These are phyloP conservation scores for Lodderomyces theae DNA, from an alignment of 1,139 yeast genomes.

Conservation along the genomic window DNA sequence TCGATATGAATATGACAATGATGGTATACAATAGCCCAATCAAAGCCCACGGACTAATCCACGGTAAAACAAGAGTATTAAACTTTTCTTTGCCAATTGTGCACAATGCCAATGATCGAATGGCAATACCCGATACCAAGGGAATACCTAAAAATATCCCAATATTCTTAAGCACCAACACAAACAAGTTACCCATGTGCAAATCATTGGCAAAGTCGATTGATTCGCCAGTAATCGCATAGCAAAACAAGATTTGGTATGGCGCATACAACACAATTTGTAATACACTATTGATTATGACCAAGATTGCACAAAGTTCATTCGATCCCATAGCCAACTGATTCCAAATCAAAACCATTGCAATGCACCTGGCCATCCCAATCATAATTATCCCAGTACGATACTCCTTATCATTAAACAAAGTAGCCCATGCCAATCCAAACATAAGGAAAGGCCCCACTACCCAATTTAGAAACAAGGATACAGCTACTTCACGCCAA, in stretches of 20 bases:
- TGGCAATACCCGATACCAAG: conserved; percentile 42
- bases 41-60: conserved; percentile 49
- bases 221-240: conserved; percentile 29
- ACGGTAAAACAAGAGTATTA: conserved; percentile 32
- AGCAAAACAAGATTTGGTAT: conserved; percentile 46
- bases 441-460: conserved; percentile 58
- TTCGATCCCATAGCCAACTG: conserved; percentile 54
- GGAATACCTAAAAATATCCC: conserved; percentile 58
- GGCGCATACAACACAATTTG: conserved; percentile 59
- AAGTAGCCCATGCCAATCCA: conserved; percentile 53
- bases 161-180: conserved; percentile 49
- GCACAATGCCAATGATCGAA: conserved; percentile 30
- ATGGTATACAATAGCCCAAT: conserved; percentile 55
- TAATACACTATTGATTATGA: conserved; percentile 49
- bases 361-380: conserved; percentile 61
- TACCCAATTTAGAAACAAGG: conserved; percentile 53
- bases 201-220: conserved; percentile 16
- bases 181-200: conserved; percentile 24
- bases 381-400: conserved; percentile 57
- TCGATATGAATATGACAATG: conserved; percentile 50
- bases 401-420: conserved; percentile 49
- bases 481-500: conserved; percentile 34
- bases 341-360: conserved; percentile 66
- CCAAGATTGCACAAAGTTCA: conserved; percentile 52
- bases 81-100: conserved; percentile 28